Base-by-base conservation (phyloP, 2,329 filamentous ascomycete genomes). In the Rhynchosporium secalis region DNA sequence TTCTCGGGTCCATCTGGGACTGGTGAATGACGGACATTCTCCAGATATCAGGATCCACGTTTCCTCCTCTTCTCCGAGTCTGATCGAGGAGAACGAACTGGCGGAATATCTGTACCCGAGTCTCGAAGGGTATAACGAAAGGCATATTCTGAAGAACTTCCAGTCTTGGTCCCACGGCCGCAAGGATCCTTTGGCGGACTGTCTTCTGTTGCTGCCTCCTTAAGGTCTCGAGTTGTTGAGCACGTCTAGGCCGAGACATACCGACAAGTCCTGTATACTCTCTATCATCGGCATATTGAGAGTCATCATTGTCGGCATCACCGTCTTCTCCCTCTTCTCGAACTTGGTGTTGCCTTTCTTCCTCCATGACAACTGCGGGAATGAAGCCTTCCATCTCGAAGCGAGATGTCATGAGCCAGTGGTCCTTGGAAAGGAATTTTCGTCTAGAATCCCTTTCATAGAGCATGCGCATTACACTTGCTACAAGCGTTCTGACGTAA, bases 141-240 rank as follows among this genome's bases (percentile, higher is more conserved):
- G 95, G 95, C 87, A 99, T 96, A 71, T 98, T 96, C 68, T 95
- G 89, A 56, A 99, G 77, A 4, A 99, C 90, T 72, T 97, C 93
- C 9, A 97, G 80, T 68, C 94, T 88, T 0, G 95, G 94, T 0
- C 90, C 91, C 64, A 96, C 86, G 13, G 89, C 84, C 54, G 93
- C 90, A 29, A 96, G 78, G 64, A 90, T 84, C 67, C 90, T 86
- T 68, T 88, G 86, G 43, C 88, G 82, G 48, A 87, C 86, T 6
- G 83, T 81, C 71, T 86, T 86, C 66, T 86, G 83, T 70, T 91
- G 86, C 67, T 86, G 83, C 45, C 81, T 79, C 66, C 84, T 84
- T 49, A 89, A 75, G 60, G 80, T 79, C 72, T 93, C 89, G 26
- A 88, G 77, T 43, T 80, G 78, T 54, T 85, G 83, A 12, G 85